These are phyloP conservation scores for Fusarium sp. DNA, from an alignment of 2,329 filamentous ascomycete species.

Conservation along the genomic window DNA sequence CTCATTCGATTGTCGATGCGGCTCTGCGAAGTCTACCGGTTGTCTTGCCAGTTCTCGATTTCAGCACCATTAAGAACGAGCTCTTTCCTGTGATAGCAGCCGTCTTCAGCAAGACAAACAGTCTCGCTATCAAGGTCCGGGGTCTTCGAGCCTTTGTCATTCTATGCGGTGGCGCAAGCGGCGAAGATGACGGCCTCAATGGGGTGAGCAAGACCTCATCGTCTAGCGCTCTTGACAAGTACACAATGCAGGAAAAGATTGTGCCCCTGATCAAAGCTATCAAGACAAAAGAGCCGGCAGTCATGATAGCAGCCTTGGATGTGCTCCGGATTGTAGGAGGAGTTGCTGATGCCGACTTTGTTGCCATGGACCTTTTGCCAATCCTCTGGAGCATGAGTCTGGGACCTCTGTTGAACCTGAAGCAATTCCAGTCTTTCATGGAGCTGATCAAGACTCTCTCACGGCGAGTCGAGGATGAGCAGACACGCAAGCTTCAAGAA, in stretches of 20 bases:
- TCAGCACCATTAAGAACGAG: conserved; percentile 96
- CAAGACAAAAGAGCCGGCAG: conserved; percentile 97
- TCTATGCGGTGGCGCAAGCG: conserved; percentile 81
- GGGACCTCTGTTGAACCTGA: conserved; percentile 86
- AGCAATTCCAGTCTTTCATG: conserved; percentile 93
- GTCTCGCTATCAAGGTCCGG: conserved; percentile 92
- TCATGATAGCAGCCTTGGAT: conserved; percentile 92
- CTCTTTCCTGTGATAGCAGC: conserved; percentile 91
- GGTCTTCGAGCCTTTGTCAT: conserved; percentile 91
- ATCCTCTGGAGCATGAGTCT: conserved; percentile 93
- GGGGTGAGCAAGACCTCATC: conserved; percentile 77
- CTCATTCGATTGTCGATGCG: conserved; percentile 89
- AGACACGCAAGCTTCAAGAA: conserved; percentile 88
- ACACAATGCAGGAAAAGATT: conserved; percentile 98
- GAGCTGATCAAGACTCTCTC: conserved; percentile 85
- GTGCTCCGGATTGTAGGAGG: conserved; percentile 87
- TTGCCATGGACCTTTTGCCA: conserved; percentile 91
- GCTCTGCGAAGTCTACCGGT: conserved; percentile 82
- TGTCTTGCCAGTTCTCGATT: conserved; percentile 90
- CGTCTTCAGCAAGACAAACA: conserved; percentile 94
- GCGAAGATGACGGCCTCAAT: conserved; percentile 77
- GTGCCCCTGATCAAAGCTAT: conserved; percentile 90
- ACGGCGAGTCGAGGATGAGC: conserved; percentile 85
- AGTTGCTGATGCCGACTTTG: conserved; percentile 87
- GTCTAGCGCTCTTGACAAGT: conserved; percentile 91